phyloP scores from a whole-genome alignment of 108 stramenopile genomes.

The Halocafeteria seosinensis region DNA sequence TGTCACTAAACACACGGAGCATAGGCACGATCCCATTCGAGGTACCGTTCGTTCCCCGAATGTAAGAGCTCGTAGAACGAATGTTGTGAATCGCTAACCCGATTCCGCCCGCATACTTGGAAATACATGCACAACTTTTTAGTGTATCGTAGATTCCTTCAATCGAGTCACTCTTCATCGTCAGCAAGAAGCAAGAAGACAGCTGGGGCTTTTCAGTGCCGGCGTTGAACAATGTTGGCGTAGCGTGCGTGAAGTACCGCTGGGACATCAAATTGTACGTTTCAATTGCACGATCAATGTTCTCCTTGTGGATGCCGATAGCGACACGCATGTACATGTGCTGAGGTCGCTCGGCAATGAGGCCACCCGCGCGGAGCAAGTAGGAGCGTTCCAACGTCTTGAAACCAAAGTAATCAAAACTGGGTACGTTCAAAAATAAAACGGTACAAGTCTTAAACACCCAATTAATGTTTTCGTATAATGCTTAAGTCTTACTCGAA shows the following conservation, averaged over 20 bases:
- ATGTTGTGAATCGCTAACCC: conserved; percentile 82
- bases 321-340: conserved; percentile 94
- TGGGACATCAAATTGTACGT: conserved; percentile 81
- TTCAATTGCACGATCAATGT: conserved; percentile 68
- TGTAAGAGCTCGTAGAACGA: conserved; percentile 73
- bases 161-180: conserved; percentile 90
- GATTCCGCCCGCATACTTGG: conserved; percentile 97
- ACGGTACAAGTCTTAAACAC: no score
- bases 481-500: conserved; percentile 47
- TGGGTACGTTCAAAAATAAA: no score
- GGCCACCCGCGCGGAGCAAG: conserved; percentile 67
- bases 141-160: conserved; percentile 97
- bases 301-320: conserved; percentile 84
- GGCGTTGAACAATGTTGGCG: conserved; percentile 94
- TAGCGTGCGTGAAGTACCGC: conserved; percentile 92
- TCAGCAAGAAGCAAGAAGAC: conserved; percentile 83
- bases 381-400: conserved; percentile 97
- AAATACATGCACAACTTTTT: conserved; percentile 91
- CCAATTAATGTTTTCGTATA: background rate
- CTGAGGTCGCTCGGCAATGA: conserved; percentile 90
- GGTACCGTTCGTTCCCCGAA: conserved; percentile 89
- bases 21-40: conserved; percentile 98
- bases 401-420: conserved; percentile 95
- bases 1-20: conserved; percentile 97
- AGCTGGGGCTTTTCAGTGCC: conserved; percentile 88